These are phyloP conservation scores for Grigorovia humatica DNA, from an alignment of 805 yeast genomes.

Conservation along the genomic window DNA sequence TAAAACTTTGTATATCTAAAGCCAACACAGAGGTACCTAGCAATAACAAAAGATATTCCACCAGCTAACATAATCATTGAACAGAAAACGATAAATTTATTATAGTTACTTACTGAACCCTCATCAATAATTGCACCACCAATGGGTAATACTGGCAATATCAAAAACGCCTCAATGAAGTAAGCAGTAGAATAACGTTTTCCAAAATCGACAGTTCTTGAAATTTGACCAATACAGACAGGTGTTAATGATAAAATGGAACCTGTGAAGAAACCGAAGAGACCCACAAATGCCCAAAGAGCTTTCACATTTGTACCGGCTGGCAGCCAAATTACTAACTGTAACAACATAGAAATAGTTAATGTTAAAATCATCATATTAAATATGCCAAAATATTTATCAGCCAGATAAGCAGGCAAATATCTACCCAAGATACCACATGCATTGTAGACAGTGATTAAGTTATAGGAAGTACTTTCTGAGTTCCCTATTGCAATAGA, in stretches of 20 bases:
- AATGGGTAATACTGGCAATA: conserved; percentile 39
- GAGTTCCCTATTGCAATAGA: conserved; percentile 39
- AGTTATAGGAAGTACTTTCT: conserved; percentile 34
- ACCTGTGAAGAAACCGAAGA: conserved; percentile 48
- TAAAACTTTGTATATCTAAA: conserved; percentile 14
- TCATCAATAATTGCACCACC: conserved; percentile 39
- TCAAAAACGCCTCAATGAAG: conserved; percentile 45
- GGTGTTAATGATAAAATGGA: conserved; percentile 49
- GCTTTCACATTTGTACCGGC: conserved; percentile 30
- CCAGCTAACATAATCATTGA: conserved; percentile 34
- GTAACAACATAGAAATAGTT: conserved; percentile 28
- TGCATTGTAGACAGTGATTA: conserved; percentile 39
- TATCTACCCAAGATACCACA: conserved; percentile 39
- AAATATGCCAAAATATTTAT: conserved; percentile 38
- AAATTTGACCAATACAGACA: conserved; percentile 48
- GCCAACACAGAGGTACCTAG: conserved; percentile 39
- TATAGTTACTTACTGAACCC: conserved; percentile 27
- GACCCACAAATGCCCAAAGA: conserved; percentile 35
- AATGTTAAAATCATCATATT: conserved; percentile 38
- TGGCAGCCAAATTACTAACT: conserved; percentile 35
- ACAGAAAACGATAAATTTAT: conserved; percentile 36
- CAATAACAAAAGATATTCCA: conserved; percentile 29
- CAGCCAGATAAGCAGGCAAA: conserved; percentile 37
- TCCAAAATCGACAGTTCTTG: conserved; percentile 46
- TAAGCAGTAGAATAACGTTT: conserved; percentile 48